Conservation (phyloP, 2,329 filamentous ascomycete species). For the Hypoxylon sp. region DNA sequence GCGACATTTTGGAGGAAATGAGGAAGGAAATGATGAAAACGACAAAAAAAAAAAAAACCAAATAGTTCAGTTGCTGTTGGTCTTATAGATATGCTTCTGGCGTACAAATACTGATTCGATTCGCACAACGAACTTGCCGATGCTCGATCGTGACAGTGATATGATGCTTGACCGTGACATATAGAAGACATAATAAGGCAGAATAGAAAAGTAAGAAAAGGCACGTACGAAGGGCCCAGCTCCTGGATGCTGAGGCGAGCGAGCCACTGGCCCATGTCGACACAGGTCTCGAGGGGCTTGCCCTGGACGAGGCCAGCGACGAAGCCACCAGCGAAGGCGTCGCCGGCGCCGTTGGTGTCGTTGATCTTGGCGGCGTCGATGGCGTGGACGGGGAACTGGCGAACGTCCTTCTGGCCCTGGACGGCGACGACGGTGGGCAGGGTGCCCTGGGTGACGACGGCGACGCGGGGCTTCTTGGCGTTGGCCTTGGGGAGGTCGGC, state of each 20-base stretch:
- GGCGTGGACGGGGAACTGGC: conserved; percentile 81
- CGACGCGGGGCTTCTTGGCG: conserved; percentile 79
- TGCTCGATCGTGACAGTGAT: too few species aligned
- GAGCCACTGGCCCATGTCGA: conserved; percentile 97
- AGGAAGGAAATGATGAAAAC: neutral
- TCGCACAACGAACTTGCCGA: neutral
- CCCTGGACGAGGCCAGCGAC: conserved; percentile 87
- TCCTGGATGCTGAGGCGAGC: conserved; percentile 94
- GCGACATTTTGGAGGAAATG: neutral
- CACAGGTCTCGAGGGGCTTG: conserved; percentile 76
- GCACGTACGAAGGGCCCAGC: conserved; percentile 89
- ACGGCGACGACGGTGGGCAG: conserved; percentile 86
- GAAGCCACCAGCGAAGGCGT: conserved; percentile 96
- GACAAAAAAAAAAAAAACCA: too few species aligned
- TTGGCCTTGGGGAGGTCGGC: conserved; percentile 94
- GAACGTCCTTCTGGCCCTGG: conserved; percentile 73
- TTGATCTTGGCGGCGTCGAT: conserved; percentile 82
- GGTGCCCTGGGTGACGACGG: conserved; percentile 95
- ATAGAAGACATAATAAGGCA: conserved; percentile 6
- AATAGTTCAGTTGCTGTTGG: neutral
- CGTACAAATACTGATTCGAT: neutral
- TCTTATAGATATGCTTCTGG: neutral
- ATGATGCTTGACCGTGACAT: neutral
- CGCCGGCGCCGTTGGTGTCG: conserved; percentile 96
- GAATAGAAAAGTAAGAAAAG: conserved; percentile 12